phyloP scores from a whole-genome alignment of 2,329 filamentous ascomycete species.

The Ascochyta clinopodiicola region DNA sequence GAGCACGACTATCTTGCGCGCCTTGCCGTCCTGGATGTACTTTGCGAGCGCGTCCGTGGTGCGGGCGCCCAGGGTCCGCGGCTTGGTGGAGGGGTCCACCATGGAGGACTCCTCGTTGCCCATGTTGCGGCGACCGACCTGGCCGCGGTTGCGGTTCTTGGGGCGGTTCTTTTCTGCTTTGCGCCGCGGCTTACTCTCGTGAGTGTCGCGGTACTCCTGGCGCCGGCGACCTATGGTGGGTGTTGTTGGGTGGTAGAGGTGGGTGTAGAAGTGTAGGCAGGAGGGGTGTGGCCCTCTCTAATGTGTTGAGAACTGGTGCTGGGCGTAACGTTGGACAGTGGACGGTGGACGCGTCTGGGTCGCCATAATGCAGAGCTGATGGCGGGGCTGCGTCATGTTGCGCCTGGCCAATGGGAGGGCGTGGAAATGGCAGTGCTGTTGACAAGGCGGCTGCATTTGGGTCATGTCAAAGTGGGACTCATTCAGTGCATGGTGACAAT shows the following conservation, averaged over 20 bases:
- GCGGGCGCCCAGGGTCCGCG: slow-evolving; percentile 71
- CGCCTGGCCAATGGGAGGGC: slow-evolving; percentile 12
- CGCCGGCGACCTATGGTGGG: slow-evolving; percentile 60
- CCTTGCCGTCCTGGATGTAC: slow-evolving; percentile 74
- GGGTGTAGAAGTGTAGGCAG: neutral
- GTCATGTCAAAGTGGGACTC: no score
- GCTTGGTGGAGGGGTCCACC: slow-evolving; percentile 69
- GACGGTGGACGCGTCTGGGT: slow-evolving; percentile 3
- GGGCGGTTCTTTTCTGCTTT: slow-evolving; percentile 26
- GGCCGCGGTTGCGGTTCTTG: slow-evolving; percentile 29
- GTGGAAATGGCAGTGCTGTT: slow-evolving; percentile 5
- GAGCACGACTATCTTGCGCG: slow-evolving; percentile 80
- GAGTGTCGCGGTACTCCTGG: slow-evolving; percentile 51
- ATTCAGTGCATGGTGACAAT: neutral
- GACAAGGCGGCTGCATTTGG: neutral
- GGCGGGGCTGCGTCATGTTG: slow-evolving; percentile 15
- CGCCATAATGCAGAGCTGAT: slow-evolving; percentile 1
- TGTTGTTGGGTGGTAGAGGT: neutral
- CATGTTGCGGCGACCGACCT: slow-evolving; percentile 65
- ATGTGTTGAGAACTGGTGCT: neutral
- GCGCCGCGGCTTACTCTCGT: slow-evolving; percentile 44
- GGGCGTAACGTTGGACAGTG: neutral
- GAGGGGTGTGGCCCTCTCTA: neutral
- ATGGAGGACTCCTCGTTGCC: slow-evolving; percentile 82
- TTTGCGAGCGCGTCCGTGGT: slow-evolving; percentile 78